These are phyloP conservation scores for Pugionium cornutum DNA, from an alignment of 345 rosid species.

Conservation along the genomic window DNA sequence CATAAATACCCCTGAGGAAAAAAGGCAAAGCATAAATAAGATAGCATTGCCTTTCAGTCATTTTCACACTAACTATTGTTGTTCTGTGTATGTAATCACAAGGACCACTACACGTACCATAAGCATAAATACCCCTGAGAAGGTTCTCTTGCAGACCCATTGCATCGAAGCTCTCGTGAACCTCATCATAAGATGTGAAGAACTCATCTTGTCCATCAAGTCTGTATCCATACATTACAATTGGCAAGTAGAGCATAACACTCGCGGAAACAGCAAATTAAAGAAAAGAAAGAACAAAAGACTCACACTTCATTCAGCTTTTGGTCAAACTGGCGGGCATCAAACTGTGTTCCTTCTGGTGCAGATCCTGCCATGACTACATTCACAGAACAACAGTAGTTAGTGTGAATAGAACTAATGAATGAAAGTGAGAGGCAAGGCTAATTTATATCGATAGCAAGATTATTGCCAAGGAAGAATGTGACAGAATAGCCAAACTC, in stretches of 20 bases:
- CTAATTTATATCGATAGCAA: not conserved
- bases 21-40: too few species aligned
- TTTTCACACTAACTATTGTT: too few species aligned
- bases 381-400: conserved; percentile 2
- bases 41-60: too few species aligned
- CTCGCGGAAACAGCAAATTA: too few species aligned
- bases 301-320: conserved; percentile 68
- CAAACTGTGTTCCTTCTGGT: conserved; percentile 71
- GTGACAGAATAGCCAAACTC: conserved; percentile 42
- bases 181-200: conserved; percentile 72
- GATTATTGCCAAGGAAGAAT: not conserved
- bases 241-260: not conserved
- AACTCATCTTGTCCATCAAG: conserved; percentile 65
- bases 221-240: conserved; percentile 40
- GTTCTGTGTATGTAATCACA: too few species aligned
- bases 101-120: conserved; percentile 44
- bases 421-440: too few species aligned
- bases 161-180: conserved; percentile 65
- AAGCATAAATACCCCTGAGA: conserved; percentile 80
- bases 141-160: conserved; percentile 88
- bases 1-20: conserved; percentile 78
- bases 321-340: conserved; percentile 65
- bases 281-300: not conserved
- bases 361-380: conserved; percentile 68
- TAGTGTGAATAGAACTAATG: not conserved